Evolutionary conservation across 495 filamentous ascomycete genomes (phyloP), one percentile per base, ranked within the genome.

Genomic region (Trichoderma virens): DNA sequence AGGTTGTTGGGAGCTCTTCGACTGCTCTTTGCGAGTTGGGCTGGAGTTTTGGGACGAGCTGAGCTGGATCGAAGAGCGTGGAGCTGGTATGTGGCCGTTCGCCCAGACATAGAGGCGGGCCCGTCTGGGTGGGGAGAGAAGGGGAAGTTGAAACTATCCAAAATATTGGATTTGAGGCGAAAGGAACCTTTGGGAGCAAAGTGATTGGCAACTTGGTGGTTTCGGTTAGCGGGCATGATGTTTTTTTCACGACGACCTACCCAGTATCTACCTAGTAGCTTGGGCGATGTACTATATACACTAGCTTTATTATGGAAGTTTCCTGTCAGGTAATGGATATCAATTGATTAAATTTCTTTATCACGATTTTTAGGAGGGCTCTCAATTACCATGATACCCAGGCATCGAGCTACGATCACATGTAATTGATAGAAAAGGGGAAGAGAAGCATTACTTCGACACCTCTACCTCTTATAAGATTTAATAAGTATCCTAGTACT

Each of bases 101-200:
- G 91, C 60, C 91, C 91, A 0, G 85, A 86, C 0, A 88, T 94
- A 3, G 86, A 88, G 63, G 74, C 76, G 59, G 91, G 90, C 1
- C 83, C 82, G 60, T 84, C 80, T 43, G 91, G 91, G 3, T 93
- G 91, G 91, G 91, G 91, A 16, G 88, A 88, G 25, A 92, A 92
- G 72, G 89, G 88, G 18, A 75, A 78, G 54, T 80, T 94, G 18
- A 85, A 77, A 69, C 70, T 96, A 9, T 72, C 72, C 9, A 82
- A 87, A 61, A 89, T 96, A 20, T 74, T 93, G 34, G 80, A 79
- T 23, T 70, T 93, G 64, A 80, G 83, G 67, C 76, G 83, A 69
- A 79, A 75, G 61, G 51, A 56, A 11, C 23, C 23, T 28, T 8
- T 11, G 11, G 27, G 8, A 9, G 18, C 8, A 13, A 28, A 16